phyloP scores from a whole-genome alignment of 352 stramenopile genomes.

The Sclerospora graminicola region DNA sequence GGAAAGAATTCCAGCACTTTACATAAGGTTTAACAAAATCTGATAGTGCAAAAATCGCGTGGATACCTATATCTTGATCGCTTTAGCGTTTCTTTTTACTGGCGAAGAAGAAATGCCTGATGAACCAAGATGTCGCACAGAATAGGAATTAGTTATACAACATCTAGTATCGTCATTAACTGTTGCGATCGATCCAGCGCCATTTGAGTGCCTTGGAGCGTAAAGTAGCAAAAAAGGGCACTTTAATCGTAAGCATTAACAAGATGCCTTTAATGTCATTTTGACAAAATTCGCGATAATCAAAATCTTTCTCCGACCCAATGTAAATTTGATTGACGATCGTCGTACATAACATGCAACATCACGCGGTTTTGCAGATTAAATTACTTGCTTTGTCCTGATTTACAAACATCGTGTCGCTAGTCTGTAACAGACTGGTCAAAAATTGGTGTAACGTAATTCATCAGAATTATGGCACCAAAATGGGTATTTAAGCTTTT shows the following conservation, averaged over 20 bases:
- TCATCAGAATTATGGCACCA: too few relatives aligned
- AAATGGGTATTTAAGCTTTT: too few relatives aligned
- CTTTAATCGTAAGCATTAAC: slow-evolving; percentile 28
- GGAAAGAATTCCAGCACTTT: slow-evolving; percentile 35
- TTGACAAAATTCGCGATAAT: slow-evolving; percentile 42
- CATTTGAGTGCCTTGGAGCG: slow-evolving; percentile 67
- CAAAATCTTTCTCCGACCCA: slow-evolving; percentile 1
- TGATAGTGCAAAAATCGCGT: slow-evolving; percentile 53
- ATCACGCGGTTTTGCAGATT: slow-evolving; percentile 44
- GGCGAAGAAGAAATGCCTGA: slow-evolving; percentile 39
- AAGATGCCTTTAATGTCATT: slow-evolving; percentile 36
- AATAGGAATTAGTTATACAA: slow-evolving; percentile 51
- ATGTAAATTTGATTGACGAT: slow-evolving; percentile 29
- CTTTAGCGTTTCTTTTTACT: slow-evolving; percentile 32
- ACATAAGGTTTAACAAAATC: slow-evolving; percentile 63
- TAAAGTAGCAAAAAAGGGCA: slow-evolving; percentile 13
- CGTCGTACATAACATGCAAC: slow-evolving; percentile 52
- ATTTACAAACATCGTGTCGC: background rate
- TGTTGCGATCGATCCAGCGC: slow-evolving; percentile 51
- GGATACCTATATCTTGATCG: slow-evolving; percentile 36
- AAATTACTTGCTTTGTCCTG: slow-evolving; percentile 24
- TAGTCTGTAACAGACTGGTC: slow-evolving; percentile 8
- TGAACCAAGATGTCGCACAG: slow-evolving; percentile 43
- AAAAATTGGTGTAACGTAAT: slow-evolving; percentile 19
- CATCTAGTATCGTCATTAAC: slow-evolving; percentile 42